Evolutionary conservation across 768 basidiomycete species (phyloP).

Genomic region (Mycena haematopus): DNA sequence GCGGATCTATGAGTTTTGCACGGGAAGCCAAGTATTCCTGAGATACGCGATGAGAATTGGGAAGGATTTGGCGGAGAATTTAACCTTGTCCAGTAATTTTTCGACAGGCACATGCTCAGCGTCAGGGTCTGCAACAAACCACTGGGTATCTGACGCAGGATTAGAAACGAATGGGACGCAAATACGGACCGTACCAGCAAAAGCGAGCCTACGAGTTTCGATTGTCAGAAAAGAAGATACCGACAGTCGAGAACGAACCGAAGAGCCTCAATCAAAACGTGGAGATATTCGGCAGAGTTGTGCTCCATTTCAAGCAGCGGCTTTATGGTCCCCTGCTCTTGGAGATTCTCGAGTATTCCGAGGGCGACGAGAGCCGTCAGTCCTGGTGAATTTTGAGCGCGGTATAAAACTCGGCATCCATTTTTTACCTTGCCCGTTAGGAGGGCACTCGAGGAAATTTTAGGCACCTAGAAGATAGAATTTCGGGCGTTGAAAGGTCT

Average conservation of each 20-base stretch:
- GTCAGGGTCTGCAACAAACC: conserved; percentile 93
- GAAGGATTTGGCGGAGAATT: neutral
- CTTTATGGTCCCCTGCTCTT: conserved; percentile 71
- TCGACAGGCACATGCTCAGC: conserved; percentile 78
- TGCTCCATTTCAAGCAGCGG: conserved; percentile 84
- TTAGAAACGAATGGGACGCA: neutral
- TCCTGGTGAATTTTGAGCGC: conserved; percentile 44
- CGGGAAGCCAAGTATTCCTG: conserved; percentile 86
- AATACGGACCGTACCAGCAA: conserved; percentile 62
- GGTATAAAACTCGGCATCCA: neutral
- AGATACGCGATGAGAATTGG: conserved; percentile 2
- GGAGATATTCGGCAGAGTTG: conserved; percentile 90
- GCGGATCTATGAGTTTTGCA: conserved; percentile 79
- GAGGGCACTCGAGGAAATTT: conserved; percentile 73
- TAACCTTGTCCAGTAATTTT: conserved; percentile 84
- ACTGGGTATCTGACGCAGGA: conserved; percentile 70
- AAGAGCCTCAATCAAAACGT: conserved; percentile 84
- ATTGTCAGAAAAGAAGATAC: conserved; percentile 13
- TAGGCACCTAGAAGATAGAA: neutral
- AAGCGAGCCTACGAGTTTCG: conserved; percentile 54
- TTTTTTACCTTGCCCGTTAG: conserved; percentile 86
- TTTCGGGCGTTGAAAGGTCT: conserved; percentile 15
- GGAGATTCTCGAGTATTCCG: conserved; percentile 89
- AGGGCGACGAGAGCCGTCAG: conserved; percentile 92
- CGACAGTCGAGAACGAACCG: conserved; percentile 52